A percentile compares a stretch with the other conserved stretches of the same genome.
phyloP scores from a whole-genome alignment of 768 basidiomycete species.

The Suillus luteus region DNA sequence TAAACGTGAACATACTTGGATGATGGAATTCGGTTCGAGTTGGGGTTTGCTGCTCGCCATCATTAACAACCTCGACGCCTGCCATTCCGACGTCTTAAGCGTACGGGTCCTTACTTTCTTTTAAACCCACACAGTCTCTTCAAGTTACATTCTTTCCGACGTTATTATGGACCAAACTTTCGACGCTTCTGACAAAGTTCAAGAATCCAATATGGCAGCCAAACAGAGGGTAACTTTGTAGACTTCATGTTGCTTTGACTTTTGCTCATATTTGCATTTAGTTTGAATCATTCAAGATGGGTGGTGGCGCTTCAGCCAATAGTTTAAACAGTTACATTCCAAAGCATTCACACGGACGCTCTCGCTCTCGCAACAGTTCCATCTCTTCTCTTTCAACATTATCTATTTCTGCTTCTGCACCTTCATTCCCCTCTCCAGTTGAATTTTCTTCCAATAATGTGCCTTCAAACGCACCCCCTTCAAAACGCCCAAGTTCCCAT shows the following conservation, averaged over 20 bases:
- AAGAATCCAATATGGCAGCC: conserved; percentile 38
- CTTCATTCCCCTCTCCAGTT: conserved; percentile 38
- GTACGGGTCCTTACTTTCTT: conserved; percentile 40
- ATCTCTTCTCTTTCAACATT: conserved; percentile 40
- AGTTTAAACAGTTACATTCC: conserved; percentile 40
- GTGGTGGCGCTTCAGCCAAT: conserved; percentile 40
- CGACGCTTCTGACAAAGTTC: conserved; percentile 26
- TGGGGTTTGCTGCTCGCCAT: conserved; percentile 29
- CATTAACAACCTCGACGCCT: conserved; percentile 21
- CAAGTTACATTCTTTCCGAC: conserved; percentile 37
- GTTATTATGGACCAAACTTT: conserved; percentile 42
- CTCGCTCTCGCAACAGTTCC: conserved; percentile 71
- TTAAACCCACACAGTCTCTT: conserved; percentile 36
- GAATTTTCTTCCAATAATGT: conserved; percentile 35
- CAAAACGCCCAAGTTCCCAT: conserved; percentile 71
- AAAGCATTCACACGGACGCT: conserved; percentile 40
- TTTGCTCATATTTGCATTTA: conserved; percentile 29
- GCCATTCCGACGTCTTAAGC: conserved; percentile 20
- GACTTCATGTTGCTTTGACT: not conserved
- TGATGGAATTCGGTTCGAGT: conserved; percentile 19
- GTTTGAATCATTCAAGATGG: conserved; percentile 78
- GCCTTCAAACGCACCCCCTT: conserved; percentile 24
- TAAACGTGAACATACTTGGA: conserved; percentile 15
- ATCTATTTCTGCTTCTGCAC: conserved; percentile 43
- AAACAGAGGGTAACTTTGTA: conserved; percentile 41